Evolutionary conservation across 31 red algal genomes (phyloP), one percentile per base, ranked within the genome.

Genomic region (Pterothamnion heteromorphum): DNA sequence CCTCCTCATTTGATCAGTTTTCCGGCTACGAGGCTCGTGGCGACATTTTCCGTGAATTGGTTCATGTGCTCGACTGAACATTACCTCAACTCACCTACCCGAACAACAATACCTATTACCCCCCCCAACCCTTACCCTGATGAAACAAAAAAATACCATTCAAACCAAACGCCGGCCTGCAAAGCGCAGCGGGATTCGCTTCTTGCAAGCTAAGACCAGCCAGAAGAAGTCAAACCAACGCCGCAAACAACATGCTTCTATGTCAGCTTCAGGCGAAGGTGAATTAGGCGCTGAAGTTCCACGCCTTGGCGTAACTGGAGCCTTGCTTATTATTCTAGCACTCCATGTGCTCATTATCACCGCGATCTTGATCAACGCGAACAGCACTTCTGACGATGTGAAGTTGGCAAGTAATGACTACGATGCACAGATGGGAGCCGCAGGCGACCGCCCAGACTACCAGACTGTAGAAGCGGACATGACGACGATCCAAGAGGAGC

Each of bases 1-100:
- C 35, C 38, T 89, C 85, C 21, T 72, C 35, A n/a, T 89, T 89
- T 74, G 85, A 89, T 71, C 4, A 72, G 43, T 89, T 89, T 71
- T 5, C 18, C 20, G 43, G 36, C 9, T 89, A 89, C 36, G 35
- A 71, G 18, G 14, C 5, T 74, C 85, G 85, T 31, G 85, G 85
- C 9, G 85, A 44, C 74, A 26, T 18, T 14, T 89, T 89, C 26
- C 31, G 43, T n/a, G 21, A 83, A 83, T 9, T 9, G 5, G 26
- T 83, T 18, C 9, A 18, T 14, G 31, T 21, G 24, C 78, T 83
- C 51, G n/a, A 64, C 9, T 64, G n/a, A 64, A 64, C 9, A 18
- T 64, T 64, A 9, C 51, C n/a, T 64, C 9, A 18, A 18, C 9
- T 18, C n/a, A 64, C 9, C 9, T 64, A 64, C 51, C 51, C 9